Evolutionary conservation across 495 filamentous ascomycete species (phyloP).

Genomic region (Trichoderma orchidacearum): DNA sequence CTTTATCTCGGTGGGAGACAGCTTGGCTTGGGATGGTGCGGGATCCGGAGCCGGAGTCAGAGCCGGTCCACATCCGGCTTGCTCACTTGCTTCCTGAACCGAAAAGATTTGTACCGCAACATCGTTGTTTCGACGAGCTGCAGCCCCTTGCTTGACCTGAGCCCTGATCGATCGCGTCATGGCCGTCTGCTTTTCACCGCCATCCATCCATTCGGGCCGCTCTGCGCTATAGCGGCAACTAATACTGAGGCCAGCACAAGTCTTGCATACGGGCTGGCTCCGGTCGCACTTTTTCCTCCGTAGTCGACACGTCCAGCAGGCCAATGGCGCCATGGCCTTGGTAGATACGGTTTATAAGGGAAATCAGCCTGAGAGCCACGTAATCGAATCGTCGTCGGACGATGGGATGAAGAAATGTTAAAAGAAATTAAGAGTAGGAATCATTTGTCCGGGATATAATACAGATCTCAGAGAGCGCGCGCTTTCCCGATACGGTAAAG

Average conservation of each 20-base stretch:
- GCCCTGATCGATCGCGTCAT: constrained; percentile 5
- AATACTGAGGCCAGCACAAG: constrained; percentile 17
- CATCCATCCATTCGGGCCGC: constrained; percentile 23
- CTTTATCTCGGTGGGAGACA: background rate
- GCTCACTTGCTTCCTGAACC: background rate
- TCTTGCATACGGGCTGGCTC: constrained; percentile 12
- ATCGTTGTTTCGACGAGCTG: background rate
- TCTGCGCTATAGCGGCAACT: constrained; percentile 16
- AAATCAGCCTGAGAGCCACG: too few species aligned
- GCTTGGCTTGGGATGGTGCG: background rate
- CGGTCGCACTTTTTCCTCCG: constrained; percentile 28
- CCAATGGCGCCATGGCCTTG: background rate
- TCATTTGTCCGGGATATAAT: background rate
- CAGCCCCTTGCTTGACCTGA: background rate
- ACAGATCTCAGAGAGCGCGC: background rate
- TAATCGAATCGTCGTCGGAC: too few species aligned
- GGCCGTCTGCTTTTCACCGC: constrained; percentile 12
- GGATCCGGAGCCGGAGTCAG: background rate
- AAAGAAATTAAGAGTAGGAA: background rate
- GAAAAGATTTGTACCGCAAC: background rate
- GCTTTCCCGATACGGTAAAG: background rate
- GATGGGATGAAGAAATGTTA: background rate
- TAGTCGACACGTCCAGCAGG: constrained; percentile 26
- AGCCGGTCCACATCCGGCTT: background rate
- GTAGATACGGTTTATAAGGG: background rate